Conservation (phyloP, 768 basidiomycete genomes). For the Collybia nuda region DNA sequence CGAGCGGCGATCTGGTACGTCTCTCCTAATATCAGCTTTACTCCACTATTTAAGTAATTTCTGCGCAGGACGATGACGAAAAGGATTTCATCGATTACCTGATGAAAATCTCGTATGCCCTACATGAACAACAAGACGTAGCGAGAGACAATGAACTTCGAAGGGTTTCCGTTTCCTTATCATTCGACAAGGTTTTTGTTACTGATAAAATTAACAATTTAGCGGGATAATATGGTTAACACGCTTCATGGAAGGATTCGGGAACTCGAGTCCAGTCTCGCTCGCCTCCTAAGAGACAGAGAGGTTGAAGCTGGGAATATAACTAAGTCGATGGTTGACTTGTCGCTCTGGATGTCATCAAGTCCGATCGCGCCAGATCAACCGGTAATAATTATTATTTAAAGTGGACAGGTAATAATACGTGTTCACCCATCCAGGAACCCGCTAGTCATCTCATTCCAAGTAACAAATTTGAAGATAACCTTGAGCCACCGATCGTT, state of each 20-base stretch:
- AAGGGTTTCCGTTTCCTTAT: conserved; percentile 30
- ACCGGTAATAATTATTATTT: conserved; percentile 4
- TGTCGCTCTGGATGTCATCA: conserved; percentile 37
- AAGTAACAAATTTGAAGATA: neutral
- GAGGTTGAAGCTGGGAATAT: conserved; percentile 21
- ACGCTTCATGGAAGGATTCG: conserved; percentile 42
- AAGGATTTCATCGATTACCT: conserved; percentile 47
- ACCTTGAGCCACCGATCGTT: neutral
- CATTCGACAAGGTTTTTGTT: neutral
- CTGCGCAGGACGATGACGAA: conserved; percentile 45
- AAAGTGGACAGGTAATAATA: neutral
- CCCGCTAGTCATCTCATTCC: neutral
- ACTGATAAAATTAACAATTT: neutral
- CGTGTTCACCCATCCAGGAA: neutral
- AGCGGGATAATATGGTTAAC: conserved; percentile 50
- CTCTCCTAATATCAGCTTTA: neutral
- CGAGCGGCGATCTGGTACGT: conserved; percentile 46
- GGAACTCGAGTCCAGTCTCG: conserved; percentile 45
- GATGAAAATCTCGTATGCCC: conserved; percentile 40
- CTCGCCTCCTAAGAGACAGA: conserved; percentile 41
- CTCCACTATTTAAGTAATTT: conserved; percentile 1
- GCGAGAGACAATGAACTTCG: conserved; percentile 57
- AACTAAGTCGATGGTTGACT: conserved; percentile 37
- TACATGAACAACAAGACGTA: conserved; percentile 53
- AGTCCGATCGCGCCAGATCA: conserved; percentile 22